Percentiles rank a stretch among this genome's conserved stretches.
These are phyloP conservation scores for Decorospora gaudefroyi DNA, from an alignment of 2,329 filamentous ascomycete genomes.

Conservation along the genomic window DNA sequence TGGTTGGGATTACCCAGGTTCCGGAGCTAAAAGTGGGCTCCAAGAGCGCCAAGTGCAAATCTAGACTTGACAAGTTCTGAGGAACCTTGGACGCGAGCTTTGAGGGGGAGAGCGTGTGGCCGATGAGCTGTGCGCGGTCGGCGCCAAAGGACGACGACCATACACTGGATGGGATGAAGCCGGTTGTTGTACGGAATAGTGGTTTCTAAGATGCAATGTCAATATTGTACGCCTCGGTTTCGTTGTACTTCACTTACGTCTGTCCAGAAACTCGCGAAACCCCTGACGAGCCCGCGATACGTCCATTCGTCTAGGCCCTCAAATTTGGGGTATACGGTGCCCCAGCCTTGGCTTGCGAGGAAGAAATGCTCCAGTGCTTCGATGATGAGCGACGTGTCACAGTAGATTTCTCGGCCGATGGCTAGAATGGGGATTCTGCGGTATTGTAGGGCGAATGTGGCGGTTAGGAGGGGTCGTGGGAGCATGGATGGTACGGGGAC, in stretches of 20 bases:
- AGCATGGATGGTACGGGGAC: conserved; percentile 49
- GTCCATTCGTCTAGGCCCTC: conserved; percentile 32
- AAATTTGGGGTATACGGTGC: conserved; percentile 43
- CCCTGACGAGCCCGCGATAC: conserved; percentile 46
- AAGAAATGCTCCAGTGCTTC: conserved; percentile 44
- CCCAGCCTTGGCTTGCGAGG: conserved; percentile 34
- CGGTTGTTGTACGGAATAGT: conserved; percentile 48
- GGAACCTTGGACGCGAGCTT: conserved; percentile 50
- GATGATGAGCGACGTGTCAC: conserved; percentile 43
- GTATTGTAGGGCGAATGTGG: conserved; percentile 47
- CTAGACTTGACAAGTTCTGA: conserved; percentile 45
- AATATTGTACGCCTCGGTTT: too few relatives aligned
- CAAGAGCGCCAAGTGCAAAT: conserved; percentile 46
- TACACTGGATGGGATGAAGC: conserved; percentile 48
- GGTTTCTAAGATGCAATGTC: conserved; percentile 30
- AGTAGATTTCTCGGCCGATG: conserved; percentile 44
- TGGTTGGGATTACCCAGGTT: conserved; percentile 46
- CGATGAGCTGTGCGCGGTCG: conserved; percentile 48
- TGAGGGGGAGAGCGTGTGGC: conserved; percentile 45
- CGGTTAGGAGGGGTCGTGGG: conserved; percentile 44
- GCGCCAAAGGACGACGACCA: conserved; percentile 49
- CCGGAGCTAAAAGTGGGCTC: conserved; percentile 42
- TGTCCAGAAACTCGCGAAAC: conserved; percentile 50
- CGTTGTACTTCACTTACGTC: conserved; percentile 36
- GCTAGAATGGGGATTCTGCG: conserved; percentile 46